phyloP scores from a whole-genome alignment of 306 rosid genomes.

The Potentilla sterilis region DNA sequence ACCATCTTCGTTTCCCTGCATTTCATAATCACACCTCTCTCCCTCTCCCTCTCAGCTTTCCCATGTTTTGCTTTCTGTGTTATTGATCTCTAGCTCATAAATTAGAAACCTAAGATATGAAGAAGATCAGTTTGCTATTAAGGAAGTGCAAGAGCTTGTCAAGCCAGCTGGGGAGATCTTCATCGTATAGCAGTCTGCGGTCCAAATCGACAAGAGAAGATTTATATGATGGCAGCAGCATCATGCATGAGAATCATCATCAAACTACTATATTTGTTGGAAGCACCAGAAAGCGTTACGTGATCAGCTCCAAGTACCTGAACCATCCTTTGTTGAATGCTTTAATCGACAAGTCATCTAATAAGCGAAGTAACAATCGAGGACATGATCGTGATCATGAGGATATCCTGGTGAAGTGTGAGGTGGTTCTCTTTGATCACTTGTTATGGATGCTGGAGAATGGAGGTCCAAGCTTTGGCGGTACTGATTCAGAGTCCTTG shows the following conservation, averaged over 20 bases:
- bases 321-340: constrained; percentile 70
- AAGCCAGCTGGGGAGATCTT: constrained; percentile 70
- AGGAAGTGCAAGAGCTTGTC: constrained; percentile 92
- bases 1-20: constrained; percentile 4
- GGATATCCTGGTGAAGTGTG: constrained; percentile 61
- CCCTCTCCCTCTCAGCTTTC: constrained; percentile 1
- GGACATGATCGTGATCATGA: constrained; percentile 20
- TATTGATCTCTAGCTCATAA: not conserved
- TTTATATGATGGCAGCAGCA: constrained; percentile 25
- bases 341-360: constrained; percentile 53
- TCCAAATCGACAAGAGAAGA: constrained; percentile 67
- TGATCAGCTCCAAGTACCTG: constrained; percentile 56
- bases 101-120: constrained; percentile 35
- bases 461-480: constrained; percentile 60
- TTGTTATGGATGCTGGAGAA: constrained; percentile 86
- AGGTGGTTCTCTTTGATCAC: constrained; percentile 89
- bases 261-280: constrained; percentile 63
- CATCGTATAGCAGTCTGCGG: constrained; percentile 67
- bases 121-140: constrained; percentile 61
- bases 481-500: constrained; percentile 52
- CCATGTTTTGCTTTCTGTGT: not conserved
- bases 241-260: constrained; percentile 22
- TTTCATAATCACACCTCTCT: not conserved
- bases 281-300: constrained; percentile 68
- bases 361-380: constrained; percentile 11